Evolutionary conservation across 441 rosid genomes (phyloP).

Genomic region (Viola pubescens): DNA sequence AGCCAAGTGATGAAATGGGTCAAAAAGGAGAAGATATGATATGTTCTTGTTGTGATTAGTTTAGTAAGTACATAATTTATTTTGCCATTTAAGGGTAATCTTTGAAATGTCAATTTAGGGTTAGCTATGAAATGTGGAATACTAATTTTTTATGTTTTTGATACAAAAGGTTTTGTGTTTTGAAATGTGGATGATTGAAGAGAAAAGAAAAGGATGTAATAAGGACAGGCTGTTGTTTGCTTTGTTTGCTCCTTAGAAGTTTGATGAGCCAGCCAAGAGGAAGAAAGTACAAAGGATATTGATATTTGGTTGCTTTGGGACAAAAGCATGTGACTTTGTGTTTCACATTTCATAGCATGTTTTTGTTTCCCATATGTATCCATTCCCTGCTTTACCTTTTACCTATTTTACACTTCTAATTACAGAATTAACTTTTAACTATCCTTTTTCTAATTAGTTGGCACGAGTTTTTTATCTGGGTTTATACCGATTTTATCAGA

Average conservation of each 20-base stretch:
- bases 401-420: not conserved
- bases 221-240: slow-evolving; percentile 41
- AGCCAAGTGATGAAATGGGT: not conserved
- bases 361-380: slow-evolving; percentile 17
- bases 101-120: too few species aligned
- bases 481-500: too few species aligned
- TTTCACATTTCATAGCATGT: slow-evolving; percentile 43
- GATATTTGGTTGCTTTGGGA: slow-evolving; percentile 22
- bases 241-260: slow-evolving; percentile 35
- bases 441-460: too few species aligned
- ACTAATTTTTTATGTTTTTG: too few species aligned
- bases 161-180: too few species aligned
- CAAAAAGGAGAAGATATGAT: not conserved
- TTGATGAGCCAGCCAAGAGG: slow-evolving; percentile 6
- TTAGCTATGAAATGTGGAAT: too few species aligned
- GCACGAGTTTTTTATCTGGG: too few species aligned
- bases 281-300: slow-evolving; percentile 21
- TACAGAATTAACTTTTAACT: too few species aligned
- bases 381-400: not conserved
- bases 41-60: too few species aligned
- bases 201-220: slow-evolving; percentile 4
- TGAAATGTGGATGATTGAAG: too few species aligned
- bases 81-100: not conserved
- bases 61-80: not conserved
- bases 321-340: slow-evolving; percentile 39